A percentile compares a stretch with the other conserved stretches of the same genome.
Conservation (phyloP, 2,329 filamentous ascomycete species). For the Hypocreales sp. region DNA sequence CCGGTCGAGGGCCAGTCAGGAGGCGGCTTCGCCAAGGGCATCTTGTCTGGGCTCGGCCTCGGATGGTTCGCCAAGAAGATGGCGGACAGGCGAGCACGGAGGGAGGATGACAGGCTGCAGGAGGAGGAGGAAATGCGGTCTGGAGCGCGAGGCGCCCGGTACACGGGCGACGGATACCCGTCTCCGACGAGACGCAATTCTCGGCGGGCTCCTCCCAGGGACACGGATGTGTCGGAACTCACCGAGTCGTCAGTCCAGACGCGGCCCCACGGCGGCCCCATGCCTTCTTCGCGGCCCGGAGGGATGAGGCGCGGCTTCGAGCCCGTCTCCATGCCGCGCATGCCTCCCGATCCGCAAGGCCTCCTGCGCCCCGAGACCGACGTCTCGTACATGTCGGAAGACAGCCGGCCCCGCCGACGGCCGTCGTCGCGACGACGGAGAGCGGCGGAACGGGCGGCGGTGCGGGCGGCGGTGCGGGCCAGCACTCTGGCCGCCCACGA, state of each 20-base stretch:
- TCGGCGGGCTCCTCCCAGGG: conserved; percentile 12
- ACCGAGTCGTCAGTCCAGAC: conserved; percentile 20
- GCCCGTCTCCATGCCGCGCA: conserved; percentile 34
- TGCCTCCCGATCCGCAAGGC: conserved; percentile 37
- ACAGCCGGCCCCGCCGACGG: conserved; percentile 21
- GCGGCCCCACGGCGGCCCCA: conserved; percentile 11
- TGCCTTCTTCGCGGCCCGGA: too few relatives aligned
- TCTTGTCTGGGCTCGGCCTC: conserved; percentile 46
- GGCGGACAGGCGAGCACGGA: conserved; percentile 34
- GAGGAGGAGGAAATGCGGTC: conserved; percentile 40
- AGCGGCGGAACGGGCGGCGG: conserved; percentile 29
- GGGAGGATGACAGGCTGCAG: conserved; percentile 29
- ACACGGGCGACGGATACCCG: conserved; percentile 51
- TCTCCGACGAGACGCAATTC: conserved; percentile 26
- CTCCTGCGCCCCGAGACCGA: conserved; percentile 16
- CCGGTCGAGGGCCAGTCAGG: conserved; percentile 26
- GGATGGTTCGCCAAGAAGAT: conserved; percentile 55
- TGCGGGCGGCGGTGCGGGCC: conserved; percentile 30
- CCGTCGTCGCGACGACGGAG: conserved; percentile 29
- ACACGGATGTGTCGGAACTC: conserved; percentile 15
- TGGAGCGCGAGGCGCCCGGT: conserved; percentile 46
- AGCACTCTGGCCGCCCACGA: conserved; percentile 29
- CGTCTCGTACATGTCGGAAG: conserved; percentile 13
- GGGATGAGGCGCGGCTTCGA: conserved; percentile 18
- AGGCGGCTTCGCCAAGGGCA: conserved; percentile 38